phyloP scores from a whole-genome alignment of 345 rosid genomes.

The Eucalyptus tenuipes region DNA sequence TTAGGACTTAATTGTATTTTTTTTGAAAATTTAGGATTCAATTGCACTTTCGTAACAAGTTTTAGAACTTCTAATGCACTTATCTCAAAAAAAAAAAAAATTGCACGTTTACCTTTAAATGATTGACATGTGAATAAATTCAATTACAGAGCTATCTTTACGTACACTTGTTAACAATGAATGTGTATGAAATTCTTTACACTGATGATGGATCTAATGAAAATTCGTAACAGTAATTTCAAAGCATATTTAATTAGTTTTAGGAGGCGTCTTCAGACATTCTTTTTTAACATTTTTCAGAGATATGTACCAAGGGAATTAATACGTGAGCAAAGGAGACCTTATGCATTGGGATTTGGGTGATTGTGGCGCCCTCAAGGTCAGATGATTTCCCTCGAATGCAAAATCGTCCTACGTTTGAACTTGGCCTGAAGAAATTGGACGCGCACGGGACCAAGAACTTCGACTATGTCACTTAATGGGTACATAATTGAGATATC shows the following conservation, averaged over 20 bases:
- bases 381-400: neutral
- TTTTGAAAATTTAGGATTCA: no score
- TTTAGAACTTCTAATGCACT: accelerated
- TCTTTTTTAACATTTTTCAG: neutral
- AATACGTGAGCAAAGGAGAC: neutral
- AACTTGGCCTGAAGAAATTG: neutral
- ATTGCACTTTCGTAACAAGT: no score
- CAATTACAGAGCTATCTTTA: neutral
- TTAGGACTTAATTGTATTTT: no score
- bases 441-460: neutral
- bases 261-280: neutral
- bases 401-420: neutral
- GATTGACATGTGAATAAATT: neutral
- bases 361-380: neutral
- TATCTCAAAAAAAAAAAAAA: no score
- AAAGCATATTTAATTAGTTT: neutral
- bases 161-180: neutral
- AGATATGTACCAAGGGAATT: neutral
- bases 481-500: neutral
- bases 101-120: neutral
- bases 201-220: neutral
- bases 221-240: neutral
- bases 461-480: neutral
- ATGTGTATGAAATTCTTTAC: neutral
- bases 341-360: neutral